Evolutionary conservation across 2,329 filamentous ascomycete genomes (phyloP).

Genomic region (Sporothrix phasma): DNA sequence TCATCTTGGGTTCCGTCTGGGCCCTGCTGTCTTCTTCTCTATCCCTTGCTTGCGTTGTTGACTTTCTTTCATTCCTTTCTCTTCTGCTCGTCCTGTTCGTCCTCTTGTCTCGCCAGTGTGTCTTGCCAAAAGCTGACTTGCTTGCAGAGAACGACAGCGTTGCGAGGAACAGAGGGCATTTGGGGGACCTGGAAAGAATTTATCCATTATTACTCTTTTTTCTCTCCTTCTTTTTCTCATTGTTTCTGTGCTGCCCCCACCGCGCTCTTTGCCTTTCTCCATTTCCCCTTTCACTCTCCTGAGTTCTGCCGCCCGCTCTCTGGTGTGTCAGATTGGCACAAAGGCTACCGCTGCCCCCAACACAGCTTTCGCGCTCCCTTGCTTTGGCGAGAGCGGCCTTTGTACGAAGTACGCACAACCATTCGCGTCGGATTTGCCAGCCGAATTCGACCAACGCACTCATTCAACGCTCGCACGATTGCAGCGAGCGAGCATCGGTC

Average conservation of each 20-base stretch:
- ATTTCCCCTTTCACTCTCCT: conserved; percentile 9
- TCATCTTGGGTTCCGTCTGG: neutral
- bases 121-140: neutral
- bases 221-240: neutral
- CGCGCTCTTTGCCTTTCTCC: conserved; percentile 1
- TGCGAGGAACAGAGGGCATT: neutral
- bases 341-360: neutral
- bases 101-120: neutral
- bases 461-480: neutral
- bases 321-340: neutral
- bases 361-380: conserved; percentile 8
- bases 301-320: conserved; percentile 4
- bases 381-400: neutral
- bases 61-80: neutral
- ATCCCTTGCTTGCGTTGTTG: neutral
- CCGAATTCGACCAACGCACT: conserved; percentile 3
- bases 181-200: neutral
- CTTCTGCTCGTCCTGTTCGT: neutral
- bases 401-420: neutral
- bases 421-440: conserved; percentile 8
- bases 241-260: neutral
- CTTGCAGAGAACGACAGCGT: neutral
- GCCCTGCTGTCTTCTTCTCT: neutral
- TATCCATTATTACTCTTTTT: neutral
- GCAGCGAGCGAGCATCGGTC: neutral